Evolutionary conservation across 257 asterid genomes (phyloP).

Genomic region (Coffea eugenioides): DNA sequence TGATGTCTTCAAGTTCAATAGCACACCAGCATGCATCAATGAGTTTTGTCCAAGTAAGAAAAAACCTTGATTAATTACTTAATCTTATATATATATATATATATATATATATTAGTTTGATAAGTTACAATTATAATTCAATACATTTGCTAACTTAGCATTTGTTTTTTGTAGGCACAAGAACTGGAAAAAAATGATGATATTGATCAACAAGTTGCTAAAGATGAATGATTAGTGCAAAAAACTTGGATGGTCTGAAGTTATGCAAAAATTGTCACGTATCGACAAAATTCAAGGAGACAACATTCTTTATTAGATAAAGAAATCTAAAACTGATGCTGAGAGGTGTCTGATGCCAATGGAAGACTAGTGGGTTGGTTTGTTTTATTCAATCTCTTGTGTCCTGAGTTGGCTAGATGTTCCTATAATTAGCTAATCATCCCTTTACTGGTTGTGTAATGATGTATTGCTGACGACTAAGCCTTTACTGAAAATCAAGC

Average conservation of each 20-base stretch:
- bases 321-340: conserved; percentile 25
- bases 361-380: conserved; percentile 16
- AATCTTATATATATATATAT: too few species aligned
- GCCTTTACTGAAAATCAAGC: not conserved
- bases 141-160: too few species aligned
- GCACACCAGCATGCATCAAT: too few species aligned
- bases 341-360: conserved; percentile 19
- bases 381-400: conserved; percentile 19
- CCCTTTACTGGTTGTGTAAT: not conserved
- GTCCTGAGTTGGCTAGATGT: conserved; percentile 10
- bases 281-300: conserved; percentile 20
- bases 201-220: too few species aligned
- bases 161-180: too few species aligned
- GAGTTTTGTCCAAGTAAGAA: too few species aligned
- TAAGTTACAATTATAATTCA: too few species aligned
- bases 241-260: not conserved
- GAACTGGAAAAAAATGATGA: too few species aligned
- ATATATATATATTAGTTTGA: too few species aligned
- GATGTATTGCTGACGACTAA: not conserved
- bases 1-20: too few species aligned
- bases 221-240: too few species aligned
- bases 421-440: conserved; percentile 14
- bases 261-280: not conserved
- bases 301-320: conserved; percentile 26
- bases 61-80: too few species aligned